Base-by-base conservation (phyloP, 2,329 filamentous ascomycete species). In the Sarocladiaceae sp. region DNA sequence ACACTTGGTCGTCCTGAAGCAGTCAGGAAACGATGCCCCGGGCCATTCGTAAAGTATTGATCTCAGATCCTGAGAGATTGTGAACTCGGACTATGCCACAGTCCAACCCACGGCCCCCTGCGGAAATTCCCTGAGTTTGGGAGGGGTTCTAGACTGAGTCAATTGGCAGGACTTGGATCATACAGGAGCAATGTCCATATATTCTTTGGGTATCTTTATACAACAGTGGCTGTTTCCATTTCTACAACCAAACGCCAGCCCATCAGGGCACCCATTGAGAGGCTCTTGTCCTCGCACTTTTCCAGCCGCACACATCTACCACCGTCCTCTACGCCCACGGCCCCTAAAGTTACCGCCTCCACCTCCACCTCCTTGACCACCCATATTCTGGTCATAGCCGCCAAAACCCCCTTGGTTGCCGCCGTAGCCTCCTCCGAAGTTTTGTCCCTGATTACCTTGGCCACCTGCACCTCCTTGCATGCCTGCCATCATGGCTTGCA, bases 401-500 rank as follows among this genome's bases (percentile, higher is more conserved):
- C n/a, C n/a, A n/a, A 78, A 82, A 20, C 72, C 74, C 31, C 73
- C 77, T 58, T 80, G 77, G 51, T 73, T 75, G 20, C 74, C 76
- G 22, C 77, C 77, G 57, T 80, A 82, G 13, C 74, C 70, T 15
- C 72, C 73, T 1, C 74, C 75, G 59, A 79, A 81, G 54, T 72
- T 75, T 52, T 78, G 76, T 7, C 73, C 78, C 48, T 78, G 76
- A 0, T 69, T 70, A 13, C 65, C 75, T 23, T 58, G 60, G 3
- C 64, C 68, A 3, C 68, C 53, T 8, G 40, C 18, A 6, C 66
- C 75, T 10, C 71, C 72, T 59, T 81, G 78, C 76, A 82, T 82
- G 28, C 76, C 75, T 0, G 74, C 71, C 59, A 83, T 84, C 79
- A 86, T 84, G 62, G 76, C 73, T 13, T 73, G 73, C 71, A 83